Evolutionary conservation across 257 asterid species (phyloP), one percentile per base, ranked within the genome.

Genomic region (Avicennia marina): DNA sequence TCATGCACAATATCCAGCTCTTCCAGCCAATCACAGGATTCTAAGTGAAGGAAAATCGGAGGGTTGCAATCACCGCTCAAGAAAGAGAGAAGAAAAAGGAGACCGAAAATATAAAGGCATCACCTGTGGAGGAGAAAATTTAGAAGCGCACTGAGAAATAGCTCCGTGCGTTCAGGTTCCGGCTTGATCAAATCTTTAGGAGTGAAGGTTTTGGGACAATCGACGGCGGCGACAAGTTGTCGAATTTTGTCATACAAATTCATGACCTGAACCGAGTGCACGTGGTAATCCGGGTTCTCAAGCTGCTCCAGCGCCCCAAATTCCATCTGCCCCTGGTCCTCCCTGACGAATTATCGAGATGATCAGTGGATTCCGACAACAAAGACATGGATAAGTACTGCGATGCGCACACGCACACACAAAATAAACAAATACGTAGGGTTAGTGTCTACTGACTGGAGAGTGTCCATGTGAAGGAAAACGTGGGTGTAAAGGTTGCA

Each of bases 231-330:
- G 50, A 93, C 18, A 19, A 78, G 21, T 11, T 72, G 70, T 24
- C 78, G 78, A 51, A 84, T 57, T 54, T 75, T 80, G 58, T 71
- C 64, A 58, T 45, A 78, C 75, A 93, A 49, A 77, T 83, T 81
- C 66, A 78, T 66, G 44, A 72, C 16, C 31, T 62, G 87, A 56
- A 82, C 64, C 21, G 96, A 67, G 51, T 81, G 84, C 11, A 71
- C 56, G 29, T 93, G 98, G 34, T 64, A 53, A n/a, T 93, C 97
- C 17, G 95, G 95, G 63, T 83, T 88, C 55, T 89, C 95, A 4
- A 93, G 71, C 67, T 65, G 81, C 77, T 82, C 87, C 69, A 88
- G 72, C 43, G 90, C 95, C 49, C 74, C 88, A 49, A 93, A 93
- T 62, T 86, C 95, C 73, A 86, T 74, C 63, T 86, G 86, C 51